Percentiles rank a stretch among this genome's conserved stretches.
phyloP scores from a whole-genome alignment of 2,329 filamentous ascomycete species.

The Metarhizium anisopliae region DNA sequence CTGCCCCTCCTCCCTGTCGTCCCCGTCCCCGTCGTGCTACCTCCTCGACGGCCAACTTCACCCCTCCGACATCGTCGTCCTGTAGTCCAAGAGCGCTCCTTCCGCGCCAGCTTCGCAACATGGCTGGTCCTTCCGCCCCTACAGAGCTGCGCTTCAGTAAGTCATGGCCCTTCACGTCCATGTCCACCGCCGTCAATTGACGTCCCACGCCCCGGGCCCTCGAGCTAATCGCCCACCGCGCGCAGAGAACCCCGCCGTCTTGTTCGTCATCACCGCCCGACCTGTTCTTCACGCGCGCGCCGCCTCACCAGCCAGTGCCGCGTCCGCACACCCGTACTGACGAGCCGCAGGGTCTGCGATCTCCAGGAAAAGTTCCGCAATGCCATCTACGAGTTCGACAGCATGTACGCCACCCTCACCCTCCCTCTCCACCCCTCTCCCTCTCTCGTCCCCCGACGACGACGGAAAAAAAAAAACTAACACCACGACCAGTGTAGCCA shows the following conservation, averaged over 20 bases:
- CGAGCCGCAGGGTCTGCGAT: slow-evolving; percentile 66
- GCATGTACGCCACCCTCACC: slow-evolving; percentile 46
- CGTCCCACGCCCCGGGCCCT: not conserved
- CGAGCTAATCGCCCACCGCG: not conserved
- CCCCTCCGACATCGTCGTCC: not conserved
- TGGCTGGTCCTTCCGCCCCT: slow-evolving; percentile 4
- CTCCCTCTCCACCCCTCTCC: too few relatives aligned
- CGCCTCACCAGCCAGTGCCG: not conserved
- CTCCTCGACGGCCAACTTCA: not conserved
- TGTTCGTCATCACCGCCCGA: slow-evolving; percentile 28
- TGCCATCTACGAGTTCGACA: slow-evolving; percentile 77
- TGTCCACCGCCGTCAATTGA: not conserved
- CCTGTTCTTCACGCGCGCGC: too few relatives aligned
- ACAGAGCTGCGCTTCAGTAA: slow-evolving; percentile 25
- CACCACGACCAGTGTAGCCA: slow-evolving; percentile 43
- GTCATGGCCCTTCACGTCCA: slow-evolving; percentile 6
- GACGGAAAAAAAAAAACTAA: not conserved
- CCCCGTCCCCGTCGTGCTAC: not conserved
- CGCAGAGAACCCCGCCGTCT: slow-evolving; percentile 39
- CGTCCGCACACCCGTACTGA: not conserved
- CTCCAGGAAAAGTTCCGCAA: slow-evolving; percentile 86
- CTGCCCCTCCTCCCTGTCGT: not conserved
- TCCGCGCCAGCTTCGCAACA: not conserved
- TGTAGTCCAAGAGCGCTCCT: not conserved
- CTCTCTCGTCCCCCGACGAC: not conserved